Percentiles rank a stretch among this genome's conserved stretches.
Conservation (phyloP, 306 rosid genomes). For the Arachis hypogaea region DNA sequence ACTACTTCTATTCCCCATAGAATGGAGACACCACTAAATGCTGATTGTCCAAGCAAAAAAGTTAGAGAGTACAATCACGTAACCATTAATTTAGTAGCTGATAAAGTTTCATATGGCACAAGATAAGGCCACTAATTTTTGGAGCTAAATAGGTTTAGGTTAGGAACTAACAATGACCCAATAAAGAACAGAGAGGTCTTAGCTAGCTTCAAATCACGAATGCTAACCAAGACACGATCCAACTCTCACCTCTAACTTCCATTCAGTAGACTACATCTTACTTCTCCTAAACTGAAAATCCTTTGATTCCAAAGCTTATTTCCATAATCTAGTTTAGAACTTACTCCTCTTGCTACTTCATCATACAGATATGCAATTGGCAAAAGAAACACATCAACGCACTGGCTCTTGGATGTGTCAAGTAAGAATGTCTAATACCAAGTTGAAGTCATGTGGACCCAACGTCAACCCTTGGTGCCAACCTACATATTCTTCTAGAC, state of each 20-base stretch:
- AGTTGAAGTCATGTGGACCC: background rate
- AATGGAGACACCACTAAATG: conserved; percentile 9
- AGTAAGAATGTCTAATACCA: conserved; percentile 25
- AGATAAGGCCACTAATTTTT: background rate
- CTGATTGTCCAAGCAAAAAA: conserved; percentile 5
- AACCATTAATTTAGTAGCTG: conserved; percentile 4
- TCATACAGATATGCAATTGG: background rate
- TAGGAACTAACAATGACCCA: conserved; percentile 2
- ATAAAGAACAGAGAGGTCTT: conserved; percentile 3
- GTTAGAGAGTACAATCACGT: conserved; percentile 1
- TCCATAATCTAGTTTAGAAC: conserved; percentile 2
- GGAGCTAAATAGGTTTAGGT: conserved; percentile 3
- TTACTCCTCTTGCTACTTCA: conserved; percentile 8
- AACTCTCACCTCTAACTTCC: conserved; percentile 17
- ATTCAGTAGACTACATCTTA: conserved; percentile 1
- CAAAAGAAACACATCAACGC: background rate
- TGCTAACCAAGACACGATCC: background rate
- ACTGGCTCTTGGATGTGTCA: background rate
- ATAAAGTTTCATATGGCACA: background rate
- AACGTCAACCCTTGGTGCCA: background rate
- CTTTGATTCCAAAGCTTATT: conserved; percentile 6
- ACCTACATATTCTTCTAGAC: background rate
- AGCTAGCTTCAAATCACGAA: background rate
- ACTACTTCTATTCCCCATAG: background rate
- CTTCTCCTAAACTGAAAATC: background rate